Base-by-base conservation (phyloP, 345 rosid species). In the Boechera divaricarpa region DNA sequence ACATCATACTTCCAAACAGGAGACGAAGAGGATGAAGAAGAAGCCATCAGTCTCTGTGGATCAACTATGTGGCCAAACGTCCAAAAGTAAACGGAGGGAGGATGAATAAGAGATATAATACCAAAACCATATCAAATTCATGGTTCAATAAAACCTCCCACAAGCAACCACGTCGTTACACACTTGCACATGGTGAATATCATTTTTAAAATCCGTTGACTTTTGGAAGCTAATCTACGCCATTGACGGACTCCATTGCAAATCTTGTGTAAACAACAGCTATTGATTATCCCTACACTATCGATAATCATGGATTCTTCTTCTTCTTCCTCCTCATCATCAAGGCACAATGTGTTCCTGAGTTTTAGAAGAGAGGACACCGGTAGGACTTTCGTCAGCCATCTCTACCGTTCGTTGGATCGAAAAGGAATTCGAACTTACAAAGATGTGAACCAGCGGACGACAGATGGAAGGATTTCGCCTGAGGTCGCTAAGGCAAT, bases 1-100 rank as follows among this genome's bases (percentile, higher is more conserved):
- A 61, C 49, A 61, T 61, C 66, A 8, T 38, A 61, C 64, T 39
- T 61, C 66, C 31, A 26, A 24, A 12, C 3, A 39, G 16, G 45
- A 24, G 67, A 24, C 1, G 33, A 28, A 10, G 65, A 60, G 31
- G 65, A 10, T 45, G 51, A 42, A 15, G 64, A 59, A 26, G 67
- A 49, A 51, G 55, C 67, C 67, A 62, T 35, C 38, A 35, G 9
- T 7, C 9, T 35, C 9, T 35, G 38, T 35, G 7, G 36, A 33
- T 33, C 7, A 5, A 33, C 7, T 33, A 33, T 5, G 36, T 5
- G 2, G 36, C 1, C 2, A 28, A 28, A 28, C 29, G 2, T 28
- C 29, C 29, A 28, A 28, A 28, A 28, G 3, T 28, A 28, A 28
- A 28, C 29, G 29, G 29, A 1, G 29, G 29, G 29, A 28, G 29